A percentile compares a stretch with the other conserved stretches of the same genome.
Evolutionary conservation across 2,329 filamentous ascomycete genomes (phyloP).

Genomic region (Fusarium armeniacum): DNA sequence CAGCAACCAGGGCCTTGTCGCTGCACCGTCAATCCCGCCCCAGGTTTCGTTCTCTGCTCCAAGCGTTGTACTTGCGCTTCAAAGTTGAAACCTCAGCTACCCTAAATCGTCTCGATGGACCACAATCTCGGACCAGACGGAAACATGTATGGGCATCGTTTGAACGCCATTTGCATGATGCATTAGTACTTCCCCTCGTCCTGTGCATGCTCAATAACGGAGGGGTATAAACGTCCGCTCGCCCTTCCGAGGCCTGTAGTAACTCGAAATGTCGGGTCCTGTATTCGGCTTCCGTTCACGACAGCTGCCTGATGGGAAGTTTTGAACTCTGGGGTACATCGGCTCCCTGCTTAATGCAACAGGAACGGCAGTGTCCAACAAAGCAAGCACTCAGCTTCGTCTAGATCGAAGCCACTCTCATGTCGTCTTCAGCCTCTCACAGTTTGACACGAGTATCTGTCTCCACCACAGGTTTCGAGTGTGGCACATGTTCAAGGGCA

Average conservation of each 20-base stretch:
- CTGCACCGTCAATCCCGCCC: conserved; percentile 29
- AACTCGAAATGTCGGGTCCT: conserved; percentile 22
- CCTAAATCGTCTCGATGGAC: conserved; percentile 25
- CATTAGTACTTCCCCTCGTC: conserved; percentile 16
- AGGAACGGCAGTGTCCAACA: conserved; percentile 9
- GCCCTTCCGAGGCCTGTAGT: conserved; percentile 19
- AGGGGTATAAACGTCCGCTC: conserved; percentile 30
- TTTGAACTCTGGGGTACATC: conserved; percentile 24
- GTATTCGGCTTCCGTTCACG: conserved; percentile 37
- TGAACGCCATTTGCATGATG: conserved; percentile 17
- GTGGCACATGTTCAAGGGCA: conserved; percentile 45
- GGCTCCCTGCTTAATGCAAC: conserved; percentile 21
- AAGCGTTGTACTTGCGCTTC: conserved; percentile 1
- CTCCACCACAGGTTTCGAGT: conserved; percentile 36
- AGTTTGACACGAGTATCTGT: conserved; percentile 52
- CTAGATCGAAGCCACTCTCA: conserved; percentile 40
- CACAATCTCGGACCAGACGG: conserved; percentile 34
- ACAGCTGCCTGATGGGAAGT: conserved; percentile 1
- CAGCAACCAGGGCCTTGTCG: conserved; percentile 29
- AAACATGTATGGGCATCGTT: conserved; percentile 20
- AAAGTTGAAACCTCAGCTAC: conserved; percentile 21
- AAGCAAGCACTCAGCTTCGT: conserved; percentile 22
- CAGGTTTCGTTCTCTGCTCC: conserved; percentile 4
- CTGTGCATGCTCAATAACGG: conserved; percentile 17
- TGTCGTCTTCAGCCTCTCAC: conserved; percentile 51